Evolutionary conservation across 208 protist species (phyloP).

Genomic region (Trichomonas vaginalis): DNA sequence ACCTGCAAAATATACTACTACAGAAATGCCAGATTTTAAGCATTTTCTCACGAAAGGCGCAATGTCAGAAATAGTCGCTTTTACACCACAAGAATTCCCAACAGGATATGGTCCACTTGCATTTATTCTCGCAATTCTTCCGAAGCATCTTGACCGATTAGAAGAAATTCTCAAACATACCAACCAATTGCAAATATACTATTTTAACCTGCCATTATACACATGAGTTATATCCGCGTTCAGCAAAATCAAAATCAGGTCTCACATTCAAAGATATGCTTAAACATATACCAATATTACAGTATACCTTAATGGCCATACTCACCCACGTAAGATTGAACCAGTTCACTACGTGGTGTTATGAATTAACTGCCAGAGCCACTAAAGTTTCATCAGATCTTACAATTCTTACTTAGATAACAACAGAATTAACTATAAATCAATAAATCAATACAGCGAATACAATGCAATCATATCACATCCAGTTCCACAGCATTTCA

Average conservation of each 20-base stretch:
- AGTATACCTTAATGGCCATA: neutral
- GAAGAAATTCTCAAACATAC: neutral
- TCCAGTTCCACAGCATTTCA: neutral
- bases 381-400: neutral
- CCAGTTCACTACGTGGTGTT: neutral
- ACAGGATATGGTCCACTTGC: neutral
- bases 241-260: neutral
- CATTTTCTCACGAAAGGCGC: neutral
- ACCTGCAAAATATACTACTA: neutral
- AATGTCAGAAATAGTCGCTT: neutral
- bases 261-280: neutral
- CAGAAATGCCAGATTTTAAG: neutral
- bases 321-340: neutral
- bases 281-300: neutral
- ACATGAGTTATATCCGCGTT: neutral
- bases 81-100: neutral
- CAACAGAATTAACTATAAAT: neutral
- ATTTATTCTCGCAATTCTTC: neutral
- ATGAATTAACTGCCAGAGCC: neutral
- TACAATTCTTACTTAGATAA: neutral
- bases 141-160: neutral
- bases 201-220: neutral
- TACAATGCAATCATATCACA: neutral
- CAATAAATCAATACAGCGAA: neutral
- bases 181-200: neutral